Conservation (phyloP, 1,284 basidiomycete species). For the Fomes fomentarius region DNA sequence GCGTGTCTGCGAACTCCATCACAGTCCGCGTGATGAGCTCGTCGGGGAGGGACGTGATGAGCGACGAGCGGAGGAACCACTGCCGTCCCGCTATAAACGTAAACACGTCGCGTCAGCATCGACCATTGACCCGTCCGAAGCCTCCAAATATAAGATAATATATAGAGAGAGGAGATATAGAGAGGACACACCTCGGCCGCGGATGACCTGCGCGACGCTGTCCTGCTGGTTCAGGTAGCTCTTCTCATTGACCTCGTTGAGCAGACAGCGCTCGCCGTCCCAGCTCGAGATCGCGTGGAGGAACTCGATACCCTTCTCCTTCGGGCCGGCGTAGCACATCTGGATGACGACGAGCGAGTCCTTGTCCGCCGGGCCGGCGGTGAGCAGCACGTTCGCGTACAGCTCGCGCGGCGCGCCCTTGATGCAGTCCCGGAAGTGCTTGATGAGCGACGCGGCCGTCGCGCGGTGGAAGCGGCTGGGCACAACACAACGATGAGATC, state of each 20-base stretch:
- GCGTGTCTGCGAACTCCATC: conserved; percentile 76
- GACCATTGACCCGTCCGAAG: no score
- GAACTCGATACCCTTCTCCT: conserved; percentile 77
- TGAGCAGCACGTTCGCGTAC: conserved; percentile 88
- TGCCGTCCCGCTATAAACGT: conserved; percentile 65
- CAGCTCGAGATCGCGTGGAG: conserved; percentile 84
- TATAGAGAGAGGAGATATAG: no score
- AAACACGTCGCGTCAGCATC: neutral
- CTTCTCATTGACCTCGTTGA: conserved; percentile 91
- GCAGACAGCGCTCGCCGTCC: conserved; percentile 79
- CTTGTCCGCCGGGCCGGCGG: conserved; percentile 80
- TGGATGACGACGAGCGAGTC: conserved; percentile 89
- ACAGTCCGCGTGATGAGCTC: conserved; percentile 86
- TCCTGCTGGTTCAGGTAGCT: conserved; percentile 88
- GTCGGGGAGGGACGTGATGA: conserved; percentile 82
- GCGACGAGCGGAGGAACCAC: conserved; percentile 86
- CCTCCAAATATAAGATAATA: no score
- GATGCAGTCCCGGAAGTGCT: conserved; percentile 91
- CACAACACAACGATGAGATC: no score
- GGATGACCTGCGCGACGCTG: conserved; percentile 85
- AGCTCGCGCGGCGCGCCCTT: conserved; percentile 85
- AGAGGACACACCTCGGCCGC: conserved; percentile 64
- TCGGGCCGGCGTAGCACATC: conserved; percentile 82
- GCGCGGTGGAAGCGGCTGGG: conserved; percentile 79
- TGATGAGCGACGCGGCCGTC: conserved; percentile 85